phyloP scores from a whole-genome alignment of 805 yeast genomes.

The Lachancea kluyveri region DNA sequence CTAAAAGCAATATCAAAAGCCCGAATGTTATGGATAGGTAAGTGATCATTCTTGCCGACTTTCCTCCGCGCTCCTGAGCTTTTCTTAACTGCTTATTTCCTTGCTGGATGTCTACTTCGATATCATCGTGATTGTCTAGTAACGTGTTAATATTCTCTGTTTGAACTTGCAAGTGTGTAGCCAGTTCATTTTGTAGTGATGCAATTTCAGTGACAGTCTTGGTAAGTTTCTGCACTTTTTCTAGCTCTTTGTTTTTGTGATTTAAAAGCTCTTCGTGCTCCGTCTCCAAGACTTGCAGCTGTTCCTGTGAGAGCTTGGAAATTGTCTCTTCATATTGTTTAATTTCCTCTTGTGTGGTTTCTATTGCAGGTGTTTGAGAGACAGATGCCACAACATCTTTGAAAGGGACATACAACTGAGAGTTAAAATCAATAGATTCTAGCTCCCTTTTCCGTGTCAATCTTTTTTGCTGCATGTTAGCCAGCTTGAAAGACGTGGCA shows the following conservation, averaged over 20 bases:
- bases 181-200: conserved; percentile 65
- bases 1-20: conserved; percentile 48
- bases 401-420: conserved; percentile 13
- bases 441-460: conserved; percentile 36
- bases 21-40: conserved; percentile 51
- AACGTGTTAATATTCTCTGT: conserved; percentile 60
- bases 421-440: conserved; percentile 24
- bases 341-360: conserved; percentile 28
- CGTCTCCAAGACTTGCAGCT: conserved; percentile 47
- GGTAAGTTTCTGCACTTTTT: conserved; percentile 55
- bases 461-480: conserved; percentile 45
- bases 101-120: conserved; percentile 54
- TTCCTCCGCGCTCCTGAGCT: conserved; percentile 62
- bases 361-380: conserved; percentile 19
- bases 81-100: conserved; percentile 67
- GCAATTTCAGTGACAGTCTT: conserved; percentile 66
- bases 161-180: conserved; percentile 67
- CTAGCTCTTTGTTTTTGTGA: conserved; percentile 52
- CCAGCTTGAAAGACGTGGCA: conserved; percentile 38
- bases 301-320: conserved; percentile 40
- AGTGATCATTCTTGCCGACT: conserved; percentile 51
- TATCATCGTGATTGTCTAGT: conserved; percentile 60
- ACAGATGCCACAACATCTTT: conserved; percentile 30
- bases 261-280: conserved; percentile 54
- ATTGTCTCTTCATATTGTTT: conserved; percentile 33